Percentiles rank a stretch among this genome's conserved stretches.
These are phyloP conservation scores for Lomentospora prolificans DNA, from an alignment of 2,329 filamentous ascomycete genomes.

Conservation along the genomic window DNA sequence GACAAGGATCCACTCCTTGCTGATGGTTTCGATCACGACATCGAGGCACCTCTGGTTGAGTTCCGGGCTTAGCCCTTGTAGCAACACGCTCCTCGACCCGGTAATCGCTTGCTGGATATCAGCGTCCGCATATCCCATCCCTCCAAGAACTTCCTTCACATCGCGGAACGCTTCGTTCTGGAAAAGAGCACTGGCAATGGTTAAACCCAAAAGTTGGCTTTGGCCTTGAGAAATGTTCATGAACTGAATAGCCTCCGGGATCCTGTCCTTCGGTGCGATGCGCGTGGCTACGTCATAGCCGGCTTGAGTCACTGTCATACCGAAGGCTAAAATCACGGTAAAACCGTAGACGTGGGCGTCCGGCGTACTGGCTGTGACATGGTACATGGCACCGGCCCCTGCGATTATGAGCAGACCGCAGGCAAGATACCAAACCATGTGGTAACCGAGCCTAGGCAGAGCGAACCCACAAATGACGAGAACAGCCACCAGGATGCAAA, in stretches of 20 bases:
- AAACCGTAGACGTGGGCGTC: conserved; percentile 14
- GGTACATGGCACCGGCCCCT: conserved; percentile 10
- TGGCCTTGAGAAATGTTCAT: background rate
- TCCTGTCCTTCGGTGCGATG: conserved; percentile 9
- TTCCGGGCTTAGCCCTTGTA: background rate
- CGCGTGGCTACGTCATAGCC: conserved; percentile 11
- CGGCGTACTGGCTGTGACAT: conserved; percentile 10
- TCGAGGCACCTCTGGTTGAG: background rate
- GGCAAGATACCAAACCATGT: conserved; percentile 10
- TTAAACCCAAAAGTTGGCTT: background rate
- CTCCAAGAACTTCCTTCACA: background rate
- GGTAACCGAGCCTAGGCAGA: conserved; percentile 13
- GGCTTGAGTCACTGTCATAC: conserved; percentile 15
- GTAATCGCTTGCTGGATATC: background rate
- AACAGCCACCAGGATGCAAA: conserved; percentile 12
- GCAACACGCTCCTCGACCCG: background rate
- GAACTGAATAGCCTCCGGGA: background rate
- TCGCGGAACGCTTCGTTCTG: background rate
- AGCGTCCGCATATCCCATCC: background rate
- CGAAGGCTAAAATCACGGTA: conserved; percentile 13
- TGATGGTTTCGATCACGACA: background rate
- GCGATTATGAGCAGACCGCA: conserved; percentile 11
- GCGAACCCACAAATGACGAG: conserved; percentile 12
- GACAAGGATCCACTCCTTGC: background rate
- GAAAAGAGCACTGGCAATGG: background rate